Percentiles rank a stretch among this genome's conserved stretches.
Evolutionary conservation across 352 stramenopile species (phyloP).

Genomic region (Pythium brachiatum): DNA sequence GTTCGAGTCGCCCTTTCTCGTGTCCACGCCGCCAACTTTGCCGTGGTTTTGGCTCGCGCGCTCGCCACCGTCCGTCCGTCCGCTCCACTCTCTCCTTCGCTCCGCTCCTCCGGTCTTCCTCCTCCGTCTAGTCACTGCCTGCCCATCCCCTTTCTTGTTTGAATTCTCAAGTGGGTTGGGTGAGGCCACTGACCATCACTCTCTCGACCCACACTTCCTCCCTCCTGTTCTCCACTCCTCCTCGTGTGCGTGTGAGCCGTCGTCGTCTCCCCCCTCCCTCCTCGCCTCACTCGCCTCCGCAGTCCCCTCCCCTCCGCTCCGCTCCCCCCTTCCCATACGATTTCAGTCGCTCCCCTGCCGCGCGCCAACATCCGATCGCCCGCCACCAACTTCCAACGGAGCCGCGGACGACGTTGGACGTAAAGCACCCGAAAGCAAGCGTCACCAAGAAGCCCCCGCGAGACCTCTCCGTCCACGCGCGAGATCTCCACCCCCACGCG

Average conservation of each 20-base stretch:
- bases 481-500: constrained; percentile 2
- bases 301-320: constrained; percentile 1
- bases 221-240: constrained; percentile 15
- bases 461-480: constrained; percentile 6
- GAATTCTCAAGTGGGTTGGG: constrained; percentile 38
- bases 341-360: constrained; percentile 6
- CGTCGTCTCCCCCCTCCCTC: constrained; percentile 22
- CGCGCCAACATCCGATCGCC: constrained; percentile 6
- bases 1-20: constrained; percentile 7
- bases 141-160: constrained; percentile 26
- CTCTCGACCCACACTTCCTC: constrained; percentile 5
- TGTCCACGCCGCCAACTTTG: constrained; percentile 6
- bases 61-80: constrained; percentile 16
- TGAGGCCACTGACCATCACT: constrained; percentile 27
- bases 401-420: background rate
- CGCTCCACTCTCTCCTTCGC: constrained; percentile 1
- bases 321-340: constrained; percentile 16
- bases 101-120: constrained; percentile 12
- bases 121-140: constrained; percentile 22
- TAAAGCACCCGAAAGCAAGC: background rate
- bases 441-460: background rate
- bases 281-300: constrained; percentile 17
- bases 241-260: constrained; percentile 1
- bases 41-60: background rate
- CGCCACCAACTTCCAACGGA: constrained; percentile 7